These are phyloP conservation scores for Ogataea corticis DNA, from an alignment of 805 yeast genomes.

Conservation along the genomic window DNA sequence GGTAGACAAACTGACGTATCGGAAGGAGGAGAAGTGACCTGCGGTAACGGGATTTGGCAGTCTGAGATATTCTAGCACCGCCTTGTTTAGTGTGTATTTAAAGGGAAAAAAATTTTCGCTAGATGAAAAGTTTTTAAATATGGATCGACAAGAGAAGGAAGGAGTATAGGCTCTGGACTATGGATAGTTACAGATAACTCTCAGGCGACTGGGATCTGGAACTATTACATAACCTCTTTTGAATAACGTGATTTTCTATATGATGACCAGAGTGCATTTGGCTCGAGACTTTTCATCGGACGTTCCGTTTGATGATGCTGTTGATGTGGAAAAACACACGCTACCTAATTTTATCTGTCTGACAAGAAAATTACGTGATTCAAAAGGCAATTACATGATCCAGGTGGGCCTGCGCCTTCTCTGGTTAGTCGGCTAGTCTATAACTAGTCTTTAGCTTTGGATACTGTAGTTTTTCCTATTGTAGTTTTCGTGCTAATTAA, in stretches of 20 bases:
- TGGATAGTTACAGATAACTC: neutral
- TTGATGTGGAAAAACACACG: constrained; percentile 98
- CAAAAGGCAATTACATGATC: too few relatives aligned
- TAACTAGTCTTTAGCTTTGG: too few relatives aligned
- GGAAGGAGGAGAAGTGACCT: constrained; percentile 40
- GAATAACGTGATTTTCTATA: constrained; percentile 23
- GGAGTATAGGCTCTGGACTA: neutral
- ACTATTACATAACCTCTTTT: neutral
- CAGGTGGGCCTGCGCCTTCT: too few relatives aligned
- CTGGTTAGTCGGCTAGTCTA: too few relatives aligned
- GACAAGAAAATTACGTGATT: constrained; percentile 34
- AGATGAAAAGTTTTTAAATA: constrained; percentile 9
- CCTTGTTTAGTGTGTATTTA: constrained; percentile 4
- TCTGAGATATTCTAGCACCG: constrained; percentile 1
- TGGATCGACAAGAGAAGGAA: neutral
- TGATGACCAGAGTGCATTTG: constrained; percentile 99
- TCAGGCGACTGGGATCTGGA: constrained; percentile 13
- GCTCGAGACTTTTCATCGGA: constrained; percentile 76
- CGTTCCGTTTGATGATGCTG: constrained; percentile 42
- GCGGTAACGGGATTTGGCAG: neutral
- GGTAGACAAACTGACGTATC: constrained; percentile 81
- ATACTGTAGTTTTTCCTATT: neutral
- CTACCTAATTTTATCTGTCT: constrained; percentile 84
- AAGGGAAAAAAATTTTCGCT: constrained; percentile 3
- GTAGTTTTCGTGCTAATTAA: neutral